Evolutionary conservation across 2,329 filamentous ascomycete species (phyloP).

Genomic region (Trichoderma atrobrunneum): DNA sequence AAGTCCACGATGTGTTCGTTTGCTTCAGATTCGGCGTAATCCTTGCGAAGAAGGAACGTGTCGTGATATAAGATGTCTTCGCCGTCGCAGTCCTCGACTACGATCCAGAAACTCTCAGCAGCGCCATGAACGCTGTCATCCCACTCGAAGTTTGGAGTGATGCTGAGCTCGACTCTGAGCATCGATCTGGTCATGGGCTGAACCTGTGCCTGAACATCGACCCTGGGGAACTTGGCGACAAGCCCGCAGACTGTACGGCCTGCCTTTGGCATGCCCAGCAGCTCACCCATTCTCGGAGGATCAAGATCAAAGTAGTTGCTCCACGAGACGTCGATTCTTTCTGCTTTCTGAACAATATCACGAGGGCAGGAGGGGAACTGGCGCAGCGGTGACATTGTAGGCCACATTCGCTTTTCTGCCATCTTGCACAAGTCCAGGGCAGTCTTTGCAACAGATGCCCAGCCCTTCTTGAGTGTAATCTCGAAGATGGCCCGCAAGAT

Average conservation of each 20-base stretch:
- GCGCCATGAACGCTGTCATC: conserved; percentile 83
- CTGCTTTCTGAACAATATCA: conserved; percentile 87
- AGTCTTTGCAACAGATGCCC: conserved; percentile 88
- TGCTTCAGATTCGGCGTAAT: conserved; percentile 79
- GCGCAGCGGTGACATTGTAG: conserved; percentile 92
- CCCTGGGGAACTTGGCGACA: conserved; percentile 86
- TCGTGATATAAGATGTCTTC: conserved; percentile 95
- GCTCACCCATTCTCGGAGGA: conserved; percentile 91
- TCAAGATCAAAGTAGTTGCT: conserved; percentile 93
- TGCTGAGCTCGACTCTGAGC: conserved; percentile 83
- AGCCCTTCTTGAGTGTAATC: conserved; percentile 95
- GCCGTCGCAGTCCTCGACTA: conserved; percentile 96
- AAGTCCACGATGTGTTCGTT: conserved; percentile 96
- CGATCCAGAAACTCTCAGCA: conserved; percentile 93
- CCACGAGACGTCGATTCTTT: conserved; percentile 94
- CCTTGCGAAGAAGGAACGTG: conserved; percentile 84
- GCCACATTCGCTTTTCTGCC: conserved; percentile 99
- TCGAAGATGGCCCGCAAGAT: conserved; percentile 95
- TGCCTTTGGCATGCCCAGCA: conserved; percentile 84
- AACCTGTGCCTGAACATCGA: conserved; percentile 90
- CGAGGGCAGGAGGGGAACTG: conserved; percentile 81
- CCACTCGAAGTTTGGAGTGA: conserved; percentile 95
- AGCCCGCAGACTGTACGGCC: conserved; percentile 81
- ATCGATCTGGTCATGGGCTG: conserved; percentile 94
- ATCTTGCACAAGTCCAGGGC: conserved; percentile 96